Evolutionary conservation across 2,329 filamentous ascomycete genomes (phyloP).

Genomic region (Aspergillus felis): DNA sequence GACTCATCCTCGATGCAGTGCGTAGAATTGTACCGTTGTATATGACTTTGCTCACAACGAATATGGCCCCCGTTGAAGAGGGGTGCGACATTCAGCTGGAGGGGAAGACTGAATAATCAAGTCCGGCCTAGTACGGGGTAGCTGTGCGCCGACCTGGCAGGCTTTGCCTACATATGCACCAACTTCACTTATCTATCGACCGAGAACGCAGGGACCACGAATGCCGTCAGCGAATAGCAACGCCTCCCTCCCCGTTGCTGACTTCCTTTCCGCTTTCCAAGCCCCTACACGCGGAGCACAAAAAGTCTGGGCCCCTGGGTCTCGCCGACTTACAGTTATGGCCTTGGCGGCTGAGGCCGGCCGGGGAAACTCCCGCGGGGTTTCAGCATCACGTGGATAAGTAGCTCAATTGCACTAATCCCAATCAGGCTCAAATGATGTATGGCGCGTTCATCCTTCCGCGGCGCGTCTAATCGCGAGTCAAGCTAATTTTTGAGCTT

Average conservation of each 20-base stretch:
- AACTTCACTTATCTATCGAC: background rate
- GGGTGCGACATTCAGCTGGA: background rate
- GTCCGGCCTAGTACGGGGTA: background rate
- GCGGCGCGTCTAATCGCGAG: constrained; percentile 13
- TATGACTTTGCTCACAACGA: background rate
- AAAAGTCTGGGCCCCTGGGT: background rate
- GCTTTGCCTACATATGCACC: background rate
- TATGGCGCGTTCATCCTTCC: constrained; percentile 14
- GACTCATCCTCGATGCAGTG: constrained; percentile 20
- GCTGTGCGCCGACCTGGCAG: background rate
- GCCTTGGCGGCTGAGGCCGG: background rate
- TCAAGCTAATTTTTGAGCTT: background rate
- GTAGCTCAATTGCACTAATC: constrained; percentile 6
- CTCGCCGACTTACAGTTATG: background rate
- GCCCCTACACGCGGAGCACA: background rate
- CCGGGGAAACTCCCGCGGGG: background rate
- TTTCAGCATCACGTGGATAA: constrained; percentile 16
- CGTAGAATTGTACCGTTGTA: constrained; percentile 14
- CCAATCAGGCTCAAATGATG: constrained; percentile 16
- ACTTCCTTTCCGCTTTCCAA: background rate
- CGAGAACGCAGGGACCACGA: background rate
- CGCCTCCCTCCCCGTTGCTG: background rate
- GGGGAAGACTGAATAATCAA: background rate
- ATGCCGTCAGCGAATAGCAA: background rate
- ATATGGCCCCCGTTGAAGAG: background rate